Base-by-base conservation (phyloP, 1,284 basidiomycete genomes). In the Cryptococcus neoformans region DNA sequence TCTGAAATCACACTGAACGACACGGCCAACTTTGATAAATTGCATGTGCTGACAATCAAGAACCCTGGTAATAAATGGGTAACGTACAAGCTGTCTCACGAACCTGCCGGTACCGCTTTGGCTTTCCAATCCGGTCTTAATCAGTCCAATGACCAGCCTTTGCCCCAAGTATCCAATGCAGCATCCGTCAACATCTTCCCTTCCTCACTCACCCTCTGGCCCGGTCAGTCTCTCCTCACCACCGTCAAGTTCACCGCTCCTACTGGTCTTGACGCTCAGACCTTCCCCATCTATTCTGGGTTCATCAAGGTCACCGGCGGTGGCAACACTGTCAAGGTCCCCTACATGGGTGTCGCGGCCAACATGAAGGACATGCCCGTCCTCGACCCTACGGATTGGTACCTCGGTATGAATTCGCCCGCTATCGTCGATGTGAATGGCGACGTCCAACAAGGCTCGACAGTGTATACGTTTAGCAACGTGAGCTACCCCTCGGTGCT, bases 1-100 rank as follows among this genome's bases (percentile, higher is more conserved):
- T 80, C 82, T 4, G 81, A 85, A 68, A 74, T 89, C 28, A 73
- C 84, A 57, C 76, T 88, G 52, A 90, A 89, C 70, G 87, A 89
- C 72, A 89, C 87, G 1, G 81, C 83, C 0, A 76, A 87, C 68
- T 83, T 84, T 67, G 72, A 77, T 53, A 66, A 74, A 51, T 52
- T 65, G 76, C 85, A 75, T 53, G 65, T 59, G 44, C 45, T 78
- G 49, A 72, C 67, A 2, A 53, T 74, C 39, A 68, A 56, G 16
- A 74, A 74, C 56, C 65, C 62, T 34, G 68, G 65, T 28, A 61
- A 57, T 28, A 56, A 54, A 7, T 54, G 44, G 36, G 56, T 56
- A 37, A 65, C 56, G 14, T 74, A 68, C 57, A 63, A 51, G n/a
- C 49, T 74, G 37, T 63, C 57, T 4, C 64, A 74, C 45, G 57